Conservation (phyloP, 192 early-diverging fungal species). For the Dispira parvispora region DNA sequence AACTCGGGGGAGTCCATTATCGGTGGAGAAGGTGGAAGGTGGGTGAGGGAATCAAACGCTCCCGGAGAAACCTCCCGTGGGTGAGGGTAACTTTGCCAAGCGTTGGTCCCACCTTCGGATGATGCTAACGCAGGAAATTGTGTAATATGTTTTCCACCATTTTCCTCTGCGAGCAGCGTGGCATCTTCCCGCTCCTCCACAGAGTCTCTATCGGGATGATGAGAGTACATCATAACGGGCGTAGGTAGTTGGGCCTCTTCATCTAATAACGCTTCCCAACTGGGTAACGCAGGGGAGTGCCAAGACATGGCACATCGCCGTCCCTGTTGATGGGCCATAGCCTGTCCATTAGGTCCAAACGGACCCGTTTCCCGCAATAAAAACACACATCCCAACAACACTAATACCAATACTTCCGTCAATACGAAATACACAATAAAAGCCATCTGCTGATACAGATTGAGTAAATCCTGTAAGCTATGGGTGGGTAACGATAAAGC, state of each 20-base stretch:
- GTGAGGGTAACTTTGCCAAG: no score
- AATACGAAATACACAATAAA: conserved; percentile 49
- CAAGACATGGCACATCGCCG: background rate
- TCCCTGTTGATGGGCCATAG: background rate
- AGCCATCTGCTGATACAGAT: conserved; percentile 42
- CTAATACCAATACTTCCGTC: conserved; percentile 28
- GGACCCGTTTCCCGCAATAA: conserved; percentile 4
- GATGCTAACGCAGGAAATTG: no score
- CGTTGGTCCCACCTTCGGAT: no score
- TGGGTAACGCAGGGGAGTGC: background rate
- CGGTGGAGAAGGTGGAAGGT: no score
- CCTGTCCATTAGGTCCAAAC: background rate
- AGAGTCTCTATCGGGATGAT: no score
- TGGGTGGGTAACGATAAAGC: conserved; percentile 56
- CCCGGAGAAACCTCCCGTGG: no score
- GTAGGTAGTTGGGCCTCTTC: conserved; percentile 3
- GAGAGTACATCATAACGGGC: no score
- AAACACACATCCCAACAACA: conserved; percentile 28
- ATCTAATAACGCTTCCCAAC: conserved; percentile 6
- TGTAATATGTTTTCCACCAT: no score
- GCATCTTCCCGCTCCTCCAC: no score
- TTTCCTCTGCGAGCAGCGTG: no score
- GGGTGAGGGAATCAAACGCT: no score
- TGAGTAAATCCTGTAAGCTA: conserved; percentile 43
- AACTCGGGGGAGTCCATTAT: no score